Evolutionary conservation across 2,329 filamentous ascomycete species (phyloP).

Genomic region (Macrophomina tecta): DNA sequence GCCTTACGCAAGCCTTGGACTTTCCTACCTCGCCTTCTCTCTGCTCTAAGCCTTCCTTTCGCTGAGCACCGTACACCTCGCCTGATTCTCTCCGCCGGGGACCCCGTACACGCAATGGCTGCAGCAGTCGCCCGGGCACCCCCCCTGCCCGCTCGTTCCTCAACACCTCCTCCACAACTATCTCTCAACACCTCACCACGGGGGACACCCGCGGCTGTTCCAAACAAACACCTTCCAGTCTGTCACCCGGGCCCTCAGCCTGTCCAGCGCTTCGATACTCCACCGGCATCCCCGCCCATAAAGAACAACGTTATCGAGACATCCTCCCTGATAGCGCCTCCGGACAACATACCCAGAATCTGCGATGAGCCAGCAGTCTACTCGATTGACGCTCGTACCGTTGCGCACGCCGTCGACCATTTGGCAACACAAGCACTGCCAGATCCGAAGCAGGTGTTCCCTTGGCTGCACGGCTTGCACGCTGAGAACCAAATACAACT

Average conservation of each 20-base stretch:
- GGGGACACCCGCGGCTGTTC: constrained; percentile 66
- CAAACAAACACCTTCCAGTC: constrained; percentile 89
- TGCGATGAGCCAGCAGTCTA: constrained; percentile 71
- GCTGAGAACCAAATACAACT: constrained; percentile 87
- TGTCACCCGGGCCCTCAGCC: constrained; percentile 78
- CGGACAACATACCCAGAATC: constrained; percentile 50
- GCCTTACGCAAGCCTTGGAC: background rate
- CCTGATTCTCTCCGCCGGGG: background rate
- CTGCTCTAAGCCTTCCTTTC: background rate
- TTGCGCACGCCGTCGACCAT: constrained; percentile 77
- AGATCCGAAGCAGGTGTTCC: constrained; percentile 85
- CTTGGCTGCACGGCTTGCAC: constrained; percentile 94
- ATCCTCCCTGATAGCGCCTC: constrained; percentile 76
- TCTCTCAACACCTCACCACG: constrained; percentile 63
- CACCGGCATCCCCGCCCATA: constrained; percentile 65
- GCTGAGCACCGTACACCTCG: background rate
- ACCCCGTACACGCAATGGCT: constrained; percentile 43
- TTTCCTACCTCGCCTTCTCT: background rate
- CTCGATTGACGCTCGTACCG: constrained; percentile 70
- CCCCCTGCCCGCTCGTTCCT: constrained; percentile 43
- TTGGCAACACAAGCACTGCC: constrained; percentile 81
- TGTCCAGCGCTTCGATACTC: constrained; percentile 51
- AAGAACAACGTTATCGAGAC: constrained; percentile 63
- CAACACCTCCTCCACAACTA: constrained; percentile 60
- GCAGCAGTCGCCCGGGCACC: constrained; percentile 49